Percentiles rank a stretch among this genome's conserved stretches.
These are phyloP conservation scores for Suillus decipiens DNA, from an alignment of 768 basidiomycete species.

Conservation along the genomic window DNA sequence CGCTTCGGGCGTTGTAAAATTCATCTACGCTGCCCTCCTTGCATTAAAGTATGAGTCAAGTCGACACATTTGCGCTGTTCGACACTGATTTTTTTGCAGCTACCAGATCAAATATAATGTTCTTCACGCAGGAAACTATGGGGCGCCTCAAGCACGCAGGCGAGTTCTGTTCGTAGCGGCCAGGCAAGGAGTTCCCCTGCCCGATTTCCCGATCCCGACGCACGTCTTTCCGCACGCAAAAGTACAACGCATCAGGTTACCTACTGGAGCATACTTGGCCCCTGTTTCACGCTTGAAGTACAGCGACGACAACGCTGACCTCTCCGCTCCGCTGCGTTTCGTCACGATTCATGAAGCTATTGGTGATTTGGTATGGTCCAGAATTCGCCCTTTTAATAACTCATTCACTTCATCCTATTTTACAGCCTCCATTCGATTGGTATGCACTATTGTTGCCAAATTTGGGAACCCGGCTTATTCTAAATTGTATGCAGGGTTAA, in stretches of 20 bases:
- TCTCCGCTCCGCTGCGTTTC: slow-evolving; percentile 58
- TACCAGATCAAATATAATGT: slow-evolving; percentile 71
- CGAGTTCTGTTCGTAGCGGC: slow-evolving; percentile 73
- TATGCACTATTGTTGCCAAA: slow-evolving; percentile 22
- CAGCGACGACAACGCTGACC: slow-evolving; percentile 35
- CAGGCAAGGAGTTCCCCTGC: slow-evolving; percentile 54
- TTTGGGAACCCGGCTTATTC: slow-evolving; percentile 4
- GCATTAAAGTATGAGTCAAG: slow-evolving; percentile 59
- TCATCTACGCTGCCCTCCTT: slow-evolving; percentile 58
- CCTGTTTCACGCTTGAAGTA: slow-evolving; percentile 48
- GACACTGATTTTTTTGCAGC: slow-evolving; percentile 12
- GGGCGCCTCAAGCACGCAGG: slow-evolving; percentile 66
- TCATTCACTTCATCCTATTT: slow-evolving; percentile 11
- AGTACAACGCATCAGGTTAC: slow-evolving; percentile 39
- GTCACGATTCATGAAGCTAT: slow-evolving; percentile 69
- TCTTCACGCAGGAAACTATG: slow-evolving; percentile 72
- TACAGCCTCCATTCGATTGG: slow-evolving; percentile 74
- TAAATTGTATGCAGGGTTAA: slow-evolving; percentile 46
- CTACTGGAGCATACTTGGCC: slow-evolving; percentile 42
- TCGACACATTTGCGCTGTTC: slow-evolving; percentile 7
- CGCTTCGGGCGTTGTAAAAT: slow-evolving; percentile 63
- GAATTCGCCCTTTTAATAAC: slow-evolving; percentile 7
- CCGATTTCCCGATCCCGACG: slow-evolving; percentile 64
- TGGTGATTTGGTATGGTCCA: slow-evolving; percentile 58
- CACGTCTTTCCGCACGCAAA: slow-evolving; percentile 45